Percentiles rank a stretch among this genome's conserved stretches.
Evolutionary conservation across 257 asterid genomes (phyloP).

Genomic region (Petunia axillaris): DNA sequence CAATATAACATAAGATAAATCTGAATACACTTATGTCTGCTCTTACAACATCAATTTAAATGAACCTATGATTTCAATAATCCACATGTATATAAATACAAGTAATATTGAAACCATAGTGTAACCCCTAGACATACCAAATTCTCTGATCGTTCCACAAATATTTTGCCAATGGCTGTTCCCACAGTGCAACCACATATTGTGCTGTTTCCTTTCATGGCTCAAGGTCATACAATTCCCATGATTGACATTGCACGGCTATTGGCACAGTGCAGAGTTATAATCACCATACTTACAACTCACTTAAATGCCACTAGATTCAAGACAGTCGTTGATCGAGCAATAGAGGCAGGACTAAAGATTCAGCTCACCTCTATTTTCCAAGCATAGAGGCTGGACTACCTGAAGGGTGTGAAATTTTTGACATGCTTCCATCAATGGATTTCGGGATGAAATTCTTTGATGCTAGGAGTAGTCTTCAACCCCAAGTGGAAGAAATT

Average conservation of each 20-base stretch:
- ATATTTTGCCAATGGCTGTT: not conserved
- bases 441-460: slow-evolving; percentile 24
- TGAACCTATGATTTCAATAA: not conserved
- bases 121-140: not conserved
- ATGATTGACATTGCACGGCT: not conserved
- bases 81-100: not conserved
- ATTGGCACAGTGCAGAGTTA: slow-evolving; percentile 19
- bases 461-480: slow-evolving; percentile 19
- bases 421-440: slow-evolving; percentile 31
- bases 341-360: not conserved
- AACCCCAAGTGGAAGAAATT: slow-evolving; percentile 17
- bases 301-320: no score
- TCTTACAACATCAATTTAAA: not conserved
- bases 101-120: not conserved
- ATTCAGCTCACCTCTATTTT: slow-evolving; percentile 25
- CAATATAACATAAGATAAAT: no score
- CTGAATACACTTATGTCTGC: not conserved
- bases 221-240: slow-evolving; percentile 27
- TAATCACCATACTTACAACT: not conserved
- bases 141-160: not conserved
- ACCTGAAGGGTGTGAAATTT: slow-evolving; percentile 32
- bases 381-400: slow-evolving; percentile 30
- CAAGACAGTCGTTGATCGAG: no score
- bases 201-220: slow-evolving; percentile 34
- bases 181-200: slow-evolving; percentile 25